phyloP scores from a whole-genome alignment of 1,284 basidiomycete species.

The Singerocomus inundabilis region DNA sequence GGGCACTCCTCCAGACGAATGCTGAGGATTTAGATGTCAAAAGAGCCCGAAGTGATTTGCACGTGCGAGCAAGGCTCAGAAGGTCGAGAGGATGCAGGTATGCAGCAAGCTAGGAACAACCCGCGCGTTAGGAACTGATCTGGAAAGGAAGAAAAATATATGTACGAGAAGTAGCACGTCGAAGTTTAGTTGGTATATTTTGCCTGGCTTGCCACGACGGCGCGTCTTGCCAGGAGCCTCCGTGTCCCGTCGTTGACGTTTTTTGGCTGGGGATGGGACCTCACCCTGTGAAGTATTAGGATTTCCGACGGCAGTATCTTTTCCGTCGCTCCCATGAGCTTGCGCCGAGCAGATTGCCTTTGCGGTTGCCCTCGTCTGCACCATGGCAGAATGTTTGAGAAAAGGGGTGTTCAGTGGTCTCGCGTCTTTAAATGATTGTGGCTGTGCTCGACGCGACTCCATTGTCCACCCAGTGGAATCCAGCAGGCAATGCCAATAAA shows the following conservation, averaged over 20 bases:
- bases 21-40: conserved; percentile 18
- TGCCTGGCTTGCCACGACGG: conserved; percentile 6
- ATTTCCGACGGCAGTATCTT: neutral
- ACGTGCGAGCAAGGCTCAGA: conserved; percentile 21
- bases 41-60: conserved; percentile 16
- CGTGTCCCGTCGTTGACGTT: neutral
- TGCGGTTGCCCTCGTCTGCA: neutral
- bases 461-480: too few species aligned
- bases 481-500: conserved; percentile 63
- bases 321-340: neutral
- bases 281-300: too few species aligned
- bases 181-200: conserved; percentile 20
- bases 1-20: conserved; percentile 18
- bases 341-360: neutral
- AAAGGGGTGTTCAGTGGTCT: neutral
- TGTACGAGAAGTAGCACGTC: conserved; percentile 22
- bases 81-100: conserved; percentile 21
- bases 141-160: neutral
- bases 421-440: neutral
- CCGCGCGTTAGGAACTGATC: neutral
- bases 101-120: conserved; percentile 12
- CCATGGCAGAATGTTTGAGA: neutral
- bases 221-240: conserved; percentile 3
- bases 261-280: neutral
- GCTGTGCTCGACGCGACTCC: neutral